phyloP scores from a whole-genome alignment of 805 yeast species.

The Kazachstania psychrophila region DNA sequence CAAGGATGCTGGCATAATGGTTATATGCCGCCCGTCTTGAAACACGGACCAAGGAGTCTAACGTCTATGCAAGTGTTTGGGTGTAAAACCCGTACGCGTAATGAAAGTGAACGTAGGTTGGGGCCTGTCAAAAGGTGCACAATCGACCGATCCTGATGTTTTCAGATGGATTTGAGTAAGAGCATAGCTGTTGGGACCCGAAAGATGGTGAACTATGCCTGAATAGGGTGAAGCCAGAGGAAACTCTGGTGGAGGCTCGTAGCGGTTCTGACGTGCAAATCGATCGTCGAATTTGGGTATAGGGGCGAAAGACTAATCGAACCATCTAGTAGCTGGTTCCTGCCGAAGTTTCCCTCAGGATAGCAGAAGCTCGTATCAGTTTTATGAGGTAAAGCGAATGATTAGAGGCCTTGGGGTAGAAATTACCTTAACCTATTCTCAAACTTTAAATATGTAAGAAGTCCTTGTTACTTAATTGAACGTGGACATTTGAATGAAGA shows the following conservation, averaged over 20 bases:
- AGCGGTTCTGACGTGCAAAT: constrained; percentile 39
- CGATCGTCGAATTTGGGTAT: constrained; percentile 38
- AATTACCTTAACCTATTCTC: constrained; percentile 35
- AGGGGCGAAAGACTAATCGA: constrained; percentile 31
- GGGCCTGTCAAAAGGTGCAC: constrained; percentile 28
- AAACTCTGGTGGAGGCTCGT: constrained; percentile 39
- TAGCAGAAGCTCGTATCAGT: constrained; percentile 36
- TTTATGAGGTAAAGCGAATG: constrained; percentile 36
- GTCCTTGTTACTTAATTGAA: constrained; percentile 35
- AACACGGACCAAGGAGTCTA: constrained; percentile 37
- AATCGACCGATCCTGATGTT: constrained; percentile 34
- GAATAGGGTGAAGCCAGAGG: constrained; percentile 39
- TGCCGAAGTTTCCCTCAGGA: constrained; percentile 38
- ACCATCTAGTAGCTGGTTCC: constrained; percentile 38
- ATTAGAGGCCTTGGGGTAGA: constrained; percentile 35
- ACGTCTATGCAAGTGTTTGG: constrained; percentile 36
- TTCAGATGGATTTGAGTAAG: constrained; percentile 36
- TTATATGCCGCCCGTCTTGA: constrained; percentile 33
- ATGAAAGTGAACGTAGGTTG: constrained; percentile 33
- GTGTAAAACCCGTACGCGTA: constrained; percentile 35
- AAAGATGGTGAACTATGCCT: constrained; percentile 39
- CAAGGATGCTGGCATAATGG: constrained; percentile 34
- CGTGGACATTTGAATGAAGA: constrained; percentile 31
- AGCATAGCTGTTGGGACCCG: constrained; percentile 40
- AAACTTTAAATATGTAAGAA: constrained; percentile 37